Evolutionary conservation across 257 asterid genomes (phyloP).

Genomic region (Fraxinus cuspidata): DNA sequence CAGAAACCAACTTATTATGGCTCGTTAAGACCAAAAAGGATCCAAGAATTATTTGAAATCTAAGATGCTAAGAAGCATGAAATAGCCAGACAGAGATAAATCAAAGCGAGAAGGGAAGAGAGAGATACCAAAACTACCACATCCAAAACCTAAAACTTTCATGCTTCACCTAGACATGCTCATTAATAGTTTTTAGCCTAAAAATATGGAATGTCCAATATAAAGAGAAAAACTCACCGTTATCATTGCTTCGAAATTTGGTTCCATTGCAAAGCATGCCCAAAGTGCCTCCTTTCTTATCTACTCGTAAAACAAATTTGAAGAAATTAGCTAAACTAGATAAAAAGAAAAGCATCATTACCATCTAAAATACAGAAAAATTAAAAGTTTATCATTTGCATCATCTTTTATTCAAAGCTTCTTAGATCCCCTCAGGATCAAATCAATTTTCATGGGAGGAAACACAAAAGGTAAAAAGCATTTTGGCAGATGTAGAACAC

Average conservation of each 20-base stretch:
- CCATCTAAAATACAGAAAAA: conserved; percentile 14
- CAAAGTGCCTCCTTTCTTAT: conserved; percentile 97
- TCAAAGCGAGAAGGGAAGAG: neutral
- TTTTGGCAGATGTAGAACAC: neutral
- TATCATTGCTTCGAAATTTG: conserved; percentile 78
- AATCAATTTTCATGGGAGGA: neutral
- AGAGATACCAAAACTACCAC: neutral
- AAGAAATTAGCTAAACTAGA: conserved; percentile 20
- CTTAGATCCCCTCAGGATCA: neutral
- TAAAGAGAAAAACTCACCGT: conserved; percentile 51
- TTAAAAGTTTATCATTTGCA: neutral
- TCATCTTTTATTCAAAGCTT: conserved; percentile 9
- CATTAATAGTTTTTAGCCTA: neutral
- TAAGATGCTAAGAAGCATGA: neutral
- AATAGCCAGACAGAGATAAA: neutral
- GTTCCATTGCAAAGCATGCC: conserved; percentile 96
- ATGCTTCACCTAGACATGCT: neutral
- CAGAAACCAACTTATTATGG: neutral
- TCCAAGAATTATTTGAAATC: neutral
- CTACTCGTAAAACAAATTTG: conserved; percentile 39
- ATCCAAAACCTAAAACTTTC: neutral
- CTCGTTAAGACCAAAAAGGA: neutral
- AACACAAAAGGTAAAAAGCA: neutral
- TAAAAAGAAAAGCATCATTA: neutral
- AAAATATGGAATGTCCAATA: neutral